phyloP scores from a whole-genome alignment of 495 filamentous ascomycete genomes.

The Cercophora sp. region DNA sequence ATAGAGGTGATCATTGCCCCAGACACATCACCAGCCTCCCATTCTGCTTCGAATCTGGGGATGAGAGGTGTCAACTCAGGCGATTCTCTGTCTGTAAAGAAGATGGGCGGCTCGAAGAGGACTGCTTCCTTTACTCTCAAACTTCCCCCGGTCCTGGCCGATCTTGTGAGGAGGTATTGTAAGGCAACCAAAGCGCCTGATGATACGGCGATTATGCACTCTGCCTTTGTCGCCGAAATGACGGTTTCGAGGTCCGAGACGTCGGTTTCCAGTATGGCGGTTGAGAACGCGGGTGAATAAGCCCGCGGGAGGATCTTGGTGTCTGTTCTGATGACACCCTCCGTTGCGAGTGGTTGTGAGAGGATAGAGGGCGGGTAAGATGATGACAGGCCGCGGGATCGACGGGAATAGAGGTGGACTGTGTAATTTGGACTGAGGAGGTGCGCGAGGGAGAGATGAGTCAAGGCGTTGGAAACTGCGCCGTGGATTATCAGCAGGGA shows the following conservation, averaged over 20 bases:
- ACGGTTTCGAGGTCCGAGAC: constrained; percentile 8
- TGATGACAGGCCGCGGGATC: constrained; percentile 12
- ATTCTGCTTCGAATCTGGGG: background rate
- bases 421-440: constrained; percentile 9
- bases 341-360: background rate
- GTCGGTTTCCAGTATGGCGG: constrained; percentile 12
- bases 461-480: constrained; percentile 7
- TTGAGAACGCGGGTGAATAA: constrained; percentile 2
- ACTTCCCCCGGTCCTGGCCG: no score
- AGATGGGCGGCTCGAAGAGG: constrained; percentile 3
- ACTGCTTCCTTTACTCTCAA: no score
- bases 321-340: background rate
- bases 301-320: background rate
- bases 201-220: constrained; percentile 8
- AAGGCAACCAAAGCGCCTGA: constrained; percentile 13
- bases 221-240: background rate
- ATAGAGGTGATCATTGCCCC: background rate
- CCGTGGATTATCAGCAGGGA: constrained; percentile 11
- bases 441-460: constrained; percentile 8
- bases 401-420: constrained; percentile 14
- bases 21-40: background rate
- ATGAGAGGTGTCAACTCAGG: background rate
- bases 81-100: background rate
- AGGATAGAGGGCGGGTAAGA: constrained; percentile 7
- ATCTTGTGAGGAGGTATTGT: background rate